A percentile compares a stretch with the other conserved stretches of the same genome.
phyloP scores from a whole-genome alignment of 805 yeast species.

The Wickerhamomyces subpelliculosus region DNA sequence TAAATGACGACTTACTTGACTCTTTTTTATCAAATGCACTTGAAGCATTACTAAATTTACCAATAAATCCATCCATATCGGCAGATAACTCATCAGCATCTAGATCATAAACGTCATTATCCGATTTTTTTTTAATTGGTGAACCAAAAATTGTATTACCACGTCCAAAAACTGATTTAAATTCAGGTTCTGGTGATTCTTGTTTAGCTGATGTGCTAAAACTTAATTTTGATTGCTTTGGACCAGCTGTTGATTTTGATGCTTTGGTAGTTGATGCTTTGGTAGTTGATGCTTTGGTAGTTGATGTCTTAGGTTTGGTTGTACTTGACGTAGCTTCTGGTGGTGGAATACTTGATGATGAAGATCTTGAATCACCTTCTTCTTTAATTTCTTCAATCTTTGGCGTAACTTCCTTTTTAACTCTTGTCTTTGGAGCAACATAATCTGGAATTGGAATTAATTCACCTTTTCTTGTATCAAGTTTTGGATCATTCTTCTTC shows the following conservation, averaged over 20 bases:
- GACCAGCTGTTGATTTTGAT: background rate
- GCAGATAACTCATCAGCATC: slow-evolving; percentile 1
- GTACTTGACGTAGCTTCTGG: slow-evolving; percentile 1
- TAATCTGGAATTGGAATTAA: slow-evolving; percentile 20
- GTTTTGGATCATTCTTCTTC: slow-evolving; percentile 8
- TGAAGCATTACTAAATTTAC: slow-evolving; percentile 5
- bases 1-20: background rate
- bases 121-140: slow-evolving; percentile 11
- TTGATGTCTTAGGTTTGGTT: background rate
- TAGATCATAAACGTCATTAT: slow-evolving; percentile 5
- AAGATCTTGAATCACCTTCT: slow-evolving; percentile 2
- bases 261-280: background rate
- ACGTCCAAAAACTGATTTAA: slow-evolving; percentile 30
- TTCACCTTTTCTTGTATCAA: slow-evolving; percentile 16
- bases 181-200: slow-evolving; percentile 18
- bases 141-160: slow-evolving; percentile 23
- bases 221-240: slow-evolving; percentile 4
- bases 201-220: slow-evolving; percentile 9
- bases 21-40: slow-evolving; percentile 3
- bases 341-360: background rate
- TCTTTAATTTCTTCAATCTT: slow-evolving; percentile 13
- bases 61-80: slow-evolving; percentile 1
- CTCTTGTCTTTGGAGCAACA: slow-evolving; percentile 7
- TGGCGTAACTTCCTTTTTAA: slow-evolving; percentile 6
- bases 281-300: background rate